Evolutionary conservation across 257 asterid genomes (phyloP).

Genomic region (Petunia axillaris): DNA sequence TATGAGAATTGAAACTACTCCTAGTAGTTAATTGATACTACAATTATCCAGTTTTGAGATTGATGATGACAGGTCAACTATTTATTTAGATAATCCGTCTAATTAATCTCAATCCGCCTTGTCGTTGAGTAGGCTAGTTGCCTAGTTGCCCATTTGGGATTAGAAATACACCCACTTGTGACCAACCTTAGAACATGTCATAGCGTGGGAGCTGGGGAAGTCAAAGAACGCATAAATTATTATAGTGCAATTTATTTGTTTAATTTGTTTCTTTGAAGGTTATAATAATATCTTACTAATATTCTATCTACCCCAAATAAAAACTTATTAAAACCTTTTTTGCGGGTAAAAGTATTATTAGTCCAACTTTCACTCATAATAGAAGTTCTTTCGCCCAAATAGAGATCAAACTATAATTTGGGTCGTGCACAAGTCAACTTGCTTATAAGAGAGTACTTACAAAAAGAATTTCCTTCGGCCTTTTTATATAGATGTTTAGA

Average conservation of each 20-base stretch:
- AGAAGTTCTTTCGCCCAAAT: neutral
- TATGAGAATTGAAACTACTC: no score
- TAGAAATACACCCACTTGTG: neutral
- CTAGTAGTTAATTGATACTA: no score
- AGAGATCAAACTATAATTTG: no score
- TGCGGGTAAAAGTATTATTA: neutral
- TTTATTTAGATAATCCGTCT: neutral
- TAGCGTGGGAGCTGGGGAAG: neutral
- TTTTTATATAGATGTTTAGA: no score
- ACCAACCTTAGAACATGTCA: slow-evolving; percentile 8
- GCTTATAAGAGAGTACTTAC: no score
- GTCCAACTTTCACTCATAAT: neutral
- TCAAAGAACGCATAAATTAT: neutral
- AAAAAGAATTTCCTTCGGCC: no score
- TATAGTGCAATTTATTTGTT: neutral
- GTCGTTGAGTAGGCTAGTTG: slow-evolving; percentile 6
- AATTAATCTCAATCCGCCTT: neutral
- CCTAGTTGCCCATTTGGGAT: slow-evolving; percentile 19
- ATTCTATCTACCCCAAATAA: neutral
- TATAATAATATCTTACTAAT: neutral
- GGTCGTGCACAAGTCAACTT: no score
- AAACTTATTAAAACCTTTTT: neutral
- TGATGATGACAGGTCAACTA: neutral
- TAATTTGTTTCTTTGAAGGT: neutral
- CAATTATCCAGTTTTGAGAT: neutral